A percentile compares a stretch with the other conserved stretches of the same genome.
These are phyloP conservation scores for Persicaria tinctoria DNA, from an alignment of 148 eudicot genomes.

Conservation along the genomic window DNA sequence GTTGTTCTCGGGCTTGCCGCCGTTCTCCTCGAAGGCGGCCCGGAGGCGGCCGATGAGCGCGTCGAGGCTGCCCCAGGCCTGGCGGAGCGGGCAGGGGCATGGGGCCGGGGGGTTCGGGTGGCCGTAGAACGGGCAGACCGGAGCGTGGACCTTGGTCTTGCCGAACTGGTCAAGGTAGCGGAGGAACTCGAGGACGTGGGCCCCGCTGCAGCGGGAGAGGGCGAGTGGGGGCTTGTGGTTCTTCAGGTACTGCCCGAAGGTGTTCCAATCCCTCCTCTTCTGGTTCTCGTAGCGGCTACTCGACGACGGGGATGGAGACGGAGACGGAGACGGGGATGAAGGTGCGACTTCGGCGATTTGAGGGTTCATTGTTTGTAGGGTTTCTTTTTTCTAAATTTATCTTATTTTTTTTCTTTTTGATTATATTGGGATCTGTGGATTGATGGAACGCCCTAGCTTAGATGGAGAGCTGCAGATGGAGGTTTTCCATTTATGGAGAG, in stretches of 20 bases:
- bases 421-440: too few relatives aligned
- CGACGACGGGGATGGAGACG: slow-evolving; percentile 7
- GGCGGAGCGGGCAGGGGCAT: slow-evolving; percentile 48
- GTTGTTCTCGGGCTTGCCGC: slow-evolving; percentile 39
- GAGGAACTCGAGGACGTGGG: slow-evolving; percentile 46
- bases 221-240: slow-evolving; percentile 49
- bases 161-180: slow-evolving; percentile 50
- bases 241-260: slow-evolving; percentile 39
- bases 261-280: slow-evolving; percentile 48
- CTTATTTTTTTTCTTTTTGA: too few relatives aligned
- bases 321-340: not conserved
- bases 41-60: slow-evolving; percentile 46
- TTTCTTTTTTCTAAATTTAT: too few relatives aligned
- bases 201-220: slow-evolving; percentile 42
- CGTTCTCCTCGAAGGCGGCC: slow-evolving; percentile 47
- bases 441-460: too few relatives aligned
- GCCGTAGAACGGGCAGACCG: slow-evolving; percentile 42
- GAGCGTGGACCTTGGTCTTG: slow-evolving; percentile 47
- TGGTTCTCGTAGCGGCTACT: slow-evolving; percentile 45
- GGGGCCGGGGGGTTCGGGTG: slow-evolving; percentile 54
- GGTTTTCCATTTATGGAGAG: not conserved
- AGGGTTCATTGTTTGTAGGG: not conserved
- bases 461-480: not conserved
- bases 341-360: not conserved
- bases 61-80: slow-evolving; percentile 53